Conservation (phyloP, 1,284 basidiomycete species). For the Melampsora americana region DNA sequence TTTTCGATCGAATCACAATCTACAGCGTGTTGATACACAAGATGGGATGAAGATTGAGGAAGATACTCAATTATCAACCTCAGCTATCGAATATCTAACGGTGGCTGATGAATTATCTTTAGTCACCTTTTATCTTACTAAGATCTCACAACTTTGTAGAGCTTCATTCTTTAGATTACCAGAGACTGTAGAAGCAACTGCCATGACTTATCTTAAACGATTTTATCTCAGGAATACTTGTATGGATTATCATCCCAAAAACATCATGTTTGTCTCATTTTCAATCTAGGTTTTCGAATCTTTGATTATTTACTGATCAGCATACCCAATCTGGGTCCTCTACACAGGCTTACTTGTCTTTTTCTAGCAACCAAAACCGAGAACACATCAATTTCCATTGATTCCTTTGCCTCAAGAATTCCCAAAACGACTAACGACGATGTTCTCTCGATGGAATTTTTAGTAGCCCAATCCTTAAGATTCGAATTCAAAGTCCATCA, state of each 20-base stretch:
- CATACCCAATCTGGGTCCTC: neutral
- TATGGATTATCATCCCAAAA: constrained; percentile 99
- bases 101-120: constrained; percentile 81
- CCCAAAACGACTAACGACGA: constrained; percentile 68
- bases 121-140: constrained; percentile 82
- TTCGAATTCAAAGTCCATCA: constrained; percentile 94
- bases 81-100: constrained; percentile 65
- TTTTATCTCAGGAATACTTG: constrained; percentile 97
- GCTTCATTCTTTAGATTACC: constrained; percentile 71
- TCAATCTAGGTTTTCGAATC: neutral
- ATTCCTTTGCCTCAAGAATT: constrained; percentile 74
- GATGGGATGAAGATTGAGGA: neutral
- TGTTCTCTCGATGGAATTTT: constrained; percentile 88
- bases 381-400: constrained; percentile 82
- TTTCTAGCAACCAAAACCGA: constrained; percentile 97
- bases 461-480: constrained; percentile 83
- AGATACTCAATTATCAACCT: neutral
- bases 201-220: constrained; percentile 84
- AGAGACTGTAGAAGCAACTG: constrained; percentile 87
- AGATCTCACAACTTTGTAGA: constrained; percentile 77
- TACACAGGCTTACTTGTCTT: constrained; percentile 78
- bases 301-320: neutral
- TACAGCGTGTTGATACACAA: neutral
- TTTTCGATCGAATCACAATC: too few relatives aligned
- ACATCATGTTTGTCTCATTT: constrained; percentile 73